Evolutionary conservation across 2,329 filamentous ascomycete genomes (phyloP), one percentile per base, ranked within the genome.

Genomic region (Orbilia quercus): DNA sequence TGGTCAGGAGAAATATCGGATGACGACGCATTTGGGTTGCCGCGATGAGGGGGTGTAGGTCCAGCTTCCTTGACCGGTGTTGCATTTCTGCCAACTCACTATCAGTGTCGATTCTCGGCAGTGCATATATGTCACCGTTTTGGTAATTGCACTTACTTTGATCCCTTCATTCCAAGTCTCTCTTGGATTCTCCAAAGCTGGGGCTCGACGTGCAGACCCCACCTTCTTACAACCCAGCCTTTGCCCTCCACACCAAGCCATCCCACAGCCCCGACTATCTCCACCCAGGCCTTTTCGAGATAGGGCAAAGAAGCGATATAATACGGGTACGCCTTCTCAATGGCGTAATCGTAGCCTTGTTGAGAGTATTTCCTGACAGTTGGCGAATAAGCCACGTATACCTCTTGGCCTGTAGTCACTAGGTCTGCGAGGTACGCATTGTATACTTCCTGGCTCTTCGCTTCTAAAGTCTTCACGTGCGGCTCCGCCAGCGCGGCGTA

Each of bases 111-210:
- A 18, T 57, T 50, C 45, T 25, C 44, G 7, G n/a, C n/a, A 47
- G n/a, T n/a, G 7, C 11, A 38, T 47, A n/a, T 9, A 31, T 20
- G 12, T 34, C 1, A 18, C 1, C 7, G 7, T 66, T 3, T 50
- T 20, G 23, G 23, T 16, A 12, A 51, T 50, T 81, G 23, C 7
- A 14, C 54, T 53, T 81, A 82, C 48, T 82, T 82, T 50, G 72
- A 65, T 7, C 79, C 65, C 76, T 82, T 83, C 51, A 90, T 85
- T 42, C 92, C 93, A 9, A 99, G 85, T 48, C 93, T 89, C 82
- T 97, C 90, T 11, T 91, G 91, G 78, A 99, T 98, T 78, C 92
- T 91, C 65, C 94, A 87, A 12, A 99, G 85, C 81, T 99, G 96
- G 12, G 96, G 96, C 82, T 98, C 93, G 2, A 99, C 93, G 77